phyloP scores from a whole-genome alignment of 176 grass and related monocot genomes.

The Lolium rigidum region DNA sequence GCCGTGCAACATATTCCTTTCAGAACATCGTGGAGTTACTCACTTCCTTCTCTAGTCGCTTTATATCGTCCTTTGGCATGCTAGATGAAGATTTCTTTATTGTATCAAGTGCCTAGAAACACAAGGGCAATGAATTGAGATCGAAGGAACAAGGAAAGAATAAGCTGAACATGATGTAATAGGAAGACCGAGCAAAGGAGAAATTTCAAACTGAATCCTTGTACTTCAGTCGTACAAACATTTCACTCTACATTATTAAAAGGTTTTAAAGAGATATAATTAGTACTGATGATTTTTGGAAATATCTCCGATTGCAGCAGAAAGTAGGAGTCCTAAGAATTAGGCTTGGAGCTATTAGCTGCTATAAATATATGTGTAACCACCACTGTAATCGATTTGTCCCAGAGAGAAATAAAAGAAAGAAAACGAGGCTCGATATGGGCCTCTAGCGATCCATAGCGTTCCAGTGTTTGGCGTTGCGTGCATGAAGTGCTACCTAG shows the following conservation, averaged over 20 bases:
- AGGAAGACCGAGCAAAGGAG: background rate
- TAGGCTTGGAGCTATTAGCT: no score
- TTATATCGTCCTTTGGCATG: constrained; percentile 94
- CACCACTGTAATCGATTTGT: no score
- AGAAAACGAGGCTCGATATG: no score
- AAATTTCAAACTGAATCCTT: background rate
- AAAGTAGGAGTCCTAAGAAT: no score
- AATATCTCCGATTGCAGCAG: no score
- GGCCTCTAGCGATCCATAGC: no score
- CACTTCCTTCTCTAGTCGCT: constrained; percentile 90
- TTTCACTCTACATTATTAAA: background rate
- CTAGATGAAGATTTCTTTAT: constrained; percentile 87
- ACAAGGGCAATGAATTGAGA: constrained; percentile 9
- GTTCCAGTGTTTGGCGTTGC: no score
- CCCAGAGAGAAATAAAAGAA: no score
- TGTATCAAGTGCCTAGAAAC: constrained; percentile 80
- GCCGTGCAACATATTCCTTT: background rate
- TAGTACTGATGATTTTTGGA: background rate
- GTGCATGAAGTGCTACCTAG: no score
- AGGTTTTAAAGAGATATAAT: background rate
- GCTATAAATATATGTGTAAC: no score
- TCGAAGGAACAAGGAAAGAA: background rate
- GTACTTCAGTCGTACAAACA: background rate
- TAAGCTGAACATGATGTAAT: background rate
- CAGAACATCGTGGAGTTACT: constrained; percentile 42